Conservation (phyloP, 1,284 basidiomycete genomes). For the Serendipita sp. region DNA sequence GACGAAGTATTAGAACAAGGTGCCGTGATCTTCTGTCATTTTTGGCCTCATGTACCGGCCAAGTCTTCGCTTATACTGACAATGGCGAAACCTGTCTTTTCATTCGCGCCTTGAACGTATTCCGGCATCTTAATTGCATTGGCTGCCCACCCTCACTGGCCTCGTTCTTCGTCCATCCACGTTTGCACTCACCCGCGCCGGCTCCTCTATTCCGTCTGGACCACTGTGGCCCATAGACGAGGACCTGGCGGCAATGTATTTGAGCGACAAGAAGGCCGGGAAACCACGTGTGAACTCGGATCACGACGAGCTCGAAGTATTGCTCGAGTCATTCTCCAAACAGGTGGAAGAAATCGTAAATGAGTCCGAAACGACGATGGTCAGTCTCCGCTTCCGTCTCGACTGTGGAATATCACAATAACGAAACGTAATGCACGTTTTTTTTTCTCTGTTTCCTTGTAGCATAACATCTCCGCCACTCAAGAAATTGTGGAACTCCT, state of each 20-base stretch:
- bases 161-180: no score
- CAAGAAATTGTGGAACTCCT: conserved; percentile 97
- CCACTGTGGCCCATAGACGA: conserved; percentile 44
- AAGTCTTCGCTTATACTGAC: no score
- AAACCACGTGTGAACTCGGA: conserved; percentile 47
- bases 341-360: conserved; percentile 93
- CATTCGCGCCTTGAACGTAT: background rate
- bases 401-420: background rate
- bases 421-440: background rate
- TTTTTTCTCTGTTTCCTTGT: conserved; percentile 2
- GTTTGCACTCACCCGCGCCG: no score
- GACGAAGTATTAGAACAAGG: conserved; percentile 86
- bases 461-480: conserved; percentile 88
- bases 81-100: background rate
- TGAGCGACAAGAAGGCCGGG: conserved; percentile 63
- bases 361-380: conserved; percentile 79
- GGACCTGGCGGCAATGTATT: conserved; percentile 84
- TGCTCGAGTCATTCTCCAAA: conserved; percentile 88
- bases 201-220: no score
- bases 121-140: background rate
- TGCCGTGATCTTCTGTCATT: conserved; percentile 20
- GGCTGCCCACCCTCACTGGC: background rate
- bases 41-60: background rate
- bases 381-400: conserved; percentile 23
- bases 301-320: conserved; percentile 85